These are phyloP conservation scores for Aspergillus fumigatiaffinis DNA, from an alignment of 2,329 filamentous ascomycete species.

Conservation along the genomic window DNA sequence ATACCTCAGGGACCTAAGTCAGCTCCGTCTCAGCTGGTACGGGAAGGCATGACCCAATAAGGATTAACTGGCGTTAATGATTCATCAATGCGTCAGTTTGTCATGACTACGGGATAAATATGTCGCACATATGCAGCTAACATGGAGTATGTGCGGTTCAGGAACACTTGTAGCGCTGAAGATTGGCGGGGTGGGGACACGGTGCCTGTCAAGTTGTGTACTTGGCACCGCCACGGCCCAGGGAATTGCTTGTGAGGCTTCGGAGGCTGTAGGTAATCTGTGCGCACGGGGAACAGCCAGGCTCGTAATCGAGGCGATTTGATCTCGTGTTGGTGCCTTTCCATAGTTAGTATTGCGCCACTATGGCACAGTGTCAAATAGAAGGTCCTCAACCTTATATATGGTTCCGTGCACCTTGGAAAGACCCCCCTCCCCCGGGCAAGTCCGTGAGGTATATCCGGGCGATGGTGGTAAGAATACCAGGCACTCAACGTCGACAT, in stretches of 20 bases:
- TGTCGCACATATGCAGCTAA: background rate
- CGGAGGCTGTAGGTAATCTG: background rate
- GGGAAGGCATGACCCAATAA: background rate
- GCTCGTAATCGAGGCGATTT: background rate
- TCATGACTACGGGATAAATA: background rate
- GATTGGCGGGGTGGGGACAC: background rate
- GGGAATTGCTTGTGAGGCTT: background rate
- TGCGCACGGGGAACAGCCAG: background rate
- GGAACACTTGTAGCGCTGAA: background rate
- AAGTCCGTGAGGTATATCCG: background rate
- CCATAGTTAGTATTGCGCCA: background rate
- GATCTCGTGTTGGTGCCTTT: background rate
- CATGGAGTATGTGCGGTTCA: background rate
- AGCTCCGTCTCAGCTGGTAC: background rate
- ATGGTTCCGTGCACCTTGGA: background rate
- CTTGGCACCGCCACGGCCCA: background rate
- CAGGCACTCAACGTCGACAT: background rate
- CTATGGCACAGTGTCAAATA: background rate
- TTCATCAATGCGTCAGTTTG: background rate
- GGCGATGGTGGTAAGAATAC: background rate
- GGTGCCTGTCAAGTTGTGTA: background rate
- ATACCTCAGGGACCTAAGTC: background rate
- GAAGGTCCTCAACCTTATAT: background rate
- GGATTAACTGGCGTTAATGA: background rate
- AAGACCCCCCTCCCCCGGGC: background rate